These are phyloP conservation scores for Saccharomycopsis sp. DNA, from an alignment of 805 yeast species.

Conservation along the genomic window DNA sequence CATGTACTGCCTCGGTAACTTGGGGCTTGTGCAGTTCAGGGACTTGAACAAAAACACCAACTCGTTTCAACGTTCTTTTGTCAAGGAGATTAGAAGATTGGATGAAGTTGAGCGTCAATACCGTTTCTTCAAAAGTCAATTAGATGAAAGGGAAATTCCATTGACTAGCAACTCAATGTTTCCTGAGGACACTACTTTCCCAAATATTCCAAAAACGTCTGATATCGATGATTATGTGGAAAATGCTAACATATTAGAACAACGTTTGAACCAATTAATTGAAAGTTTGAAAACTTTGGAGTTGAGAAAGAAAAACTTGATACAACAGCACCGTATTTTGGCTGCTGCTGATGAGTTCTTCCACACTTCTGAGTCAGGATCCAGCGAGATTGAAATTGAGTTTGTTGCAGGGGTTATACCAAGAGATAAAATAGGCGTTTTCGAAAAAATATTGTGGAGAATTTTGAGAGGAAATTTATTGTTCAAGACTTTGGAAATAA, in stretches of 20 bases:
- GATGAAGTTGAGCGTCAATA: conserved; percentile 30
- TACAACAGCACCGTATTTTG: conserved; percentile 50
- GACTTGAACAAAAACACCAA: conserved; percentile 35
- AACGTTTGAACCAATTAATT: conserved; percentile 40
- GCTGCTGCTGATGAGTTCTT: conserved; percentile 43
- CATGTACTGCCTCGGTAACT: conserved; percentile 36
- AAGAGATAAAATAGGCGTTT: conserved; percentile 47
- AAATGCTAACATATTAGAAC: conserved; percentile 46
- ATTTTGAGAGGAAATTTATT: conserved; percentile 63
- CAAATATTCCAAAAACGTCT: conserved; percentile 26
- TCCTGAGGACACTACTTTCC: conserved; percentile 25
- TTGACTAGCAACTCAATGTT: conserved; percentile 20
- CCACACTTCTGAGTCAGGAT: conserved; percentile 16
- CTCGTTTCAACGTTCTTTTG: conserved; percentile 38
- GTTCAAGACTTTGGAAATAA: conserved; percentile 48
- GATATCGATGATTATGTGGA: conserved; percentile 45
- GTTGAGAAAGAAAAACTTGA: conserved; percentile 46
- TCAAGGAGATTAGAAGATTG: conserved; percentile 32
- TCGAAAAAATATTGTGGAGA: conserved; percentile 69
- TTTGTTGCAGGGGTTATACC: conserved; percentile 61
- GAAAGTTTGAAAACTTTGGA: conserved; percentile 38
- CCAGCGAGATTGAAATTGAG: conserved; percentile 27
- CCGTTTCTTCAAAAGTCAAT: conserved; percentile 26
- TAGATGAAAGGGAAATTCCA: conserved; percentile 22
- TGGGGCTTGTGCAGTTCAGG: conserved; percentile 36